Base-by-base conservation (phyloP, 176 grass and related monocot genomes). In the Oryza meyeriana region DNA sequence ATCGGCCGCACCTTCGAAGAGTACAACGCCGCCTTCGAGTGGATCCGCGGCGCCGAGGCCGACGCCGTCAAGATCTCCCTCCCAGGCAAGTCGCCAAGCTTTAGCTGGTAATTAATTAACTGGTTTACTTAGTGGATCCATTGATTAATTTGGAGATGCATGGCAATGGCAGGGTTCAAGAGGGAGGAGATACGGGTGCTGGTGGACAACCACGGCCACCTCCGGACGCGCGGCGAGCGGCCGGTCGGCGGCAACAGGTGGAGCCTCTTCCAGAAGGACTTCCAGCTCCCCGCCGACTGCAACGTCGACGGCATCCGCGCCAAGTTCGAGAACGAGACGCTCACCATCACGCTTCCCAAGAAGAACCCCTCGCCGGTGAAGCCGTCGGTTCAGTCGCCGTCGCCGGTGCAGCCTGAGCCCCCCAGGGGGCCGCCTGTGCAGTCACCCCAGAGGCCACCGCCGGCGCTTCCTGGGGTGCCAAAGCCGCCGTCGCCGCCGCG, bases 301-400 rank as follows among this genome's bases (percentile, higher is more conserved):
- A 80, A 76, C 75, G 11, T 62, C 11, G 78, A 83, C 26, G 86
- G 50, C 36, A 86, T 93, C 85, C 87, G 87, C 31, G 96, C 93
- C 82, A 93, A 90, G 83, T 95, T 99, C 68, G 89, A 99, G 58
- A 85, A 79, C 29, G 89, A 85, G 39, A 71, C 47, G 6, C 89
- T 99, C 79, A 45, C 81, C 50, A 79, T 99, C 72, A 79, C 55
- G 24, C 55, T 99, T 11, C 96, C 93, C 10, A 98, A 93, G 83
- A 61, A 75, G 39, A 13, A 3, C 14, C 33, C 71, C 31, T 58
- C 57, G 47, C 75, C 68, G 7, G 0, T 9, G 13, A 0, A 18
- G 17, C 42, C 42, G 3, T 14, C 12, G 42, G 3, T 10, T 1
- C 42, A 4, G 42, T 3, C 42, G 42, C 1, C 75, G 14, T 18